Conservation (phyloP, 805 yeast species). For the Dipodascus geniculatus region DNA sequence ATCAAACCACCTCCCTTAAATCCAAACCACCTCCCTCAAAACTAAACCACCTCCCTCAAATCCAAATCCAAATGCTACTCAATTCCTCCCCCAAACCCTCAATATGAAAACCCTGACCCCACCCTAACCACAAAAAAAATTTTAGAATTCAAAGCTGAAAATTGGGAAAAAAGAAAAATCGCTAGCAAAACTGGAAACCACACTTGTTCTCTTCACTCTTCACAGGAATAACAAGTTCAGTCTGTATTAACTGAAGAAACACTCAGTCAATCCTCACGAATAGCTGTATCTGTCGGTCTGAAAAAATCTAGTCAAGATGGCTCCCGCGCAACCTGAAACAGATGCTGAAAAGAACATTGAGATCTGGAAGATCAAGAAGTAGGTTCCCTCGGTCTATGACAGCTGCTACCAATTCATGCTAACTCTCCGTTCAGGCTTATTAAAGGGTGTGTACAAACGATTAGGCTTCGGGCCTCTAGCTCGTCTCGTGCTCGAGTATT, state of each 20-base stretch:
- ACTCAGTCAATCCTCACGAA: neutral
- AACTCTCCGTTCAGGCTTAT: constrained; percentile 17
- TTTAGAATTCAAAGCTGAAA: neutral
- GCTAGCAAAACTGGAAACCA: neutral
- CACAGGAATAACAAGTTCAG: no score
- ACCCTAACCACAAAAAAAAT: neutral
- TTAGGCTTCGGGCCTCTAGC: neutral
- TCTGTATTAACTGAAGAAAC: no score
- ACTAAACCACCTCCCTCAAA: no score
- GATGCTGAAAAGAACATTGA: constrained; percentile 95
- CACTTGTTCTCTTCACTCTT: neutral
- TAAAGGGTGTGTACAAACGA: constrained; percentile 12
- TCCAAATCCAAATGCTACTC: no score
- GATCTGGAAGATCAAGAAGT: constrained; percentile 97
- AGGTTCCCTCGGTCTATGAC: constrained; percentile 19
- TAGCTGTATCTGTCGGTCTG: neutral
- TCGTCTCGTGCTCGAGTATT: neutral
- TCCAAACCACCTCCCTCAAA: no score
- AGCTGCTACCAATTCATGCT: neutral
- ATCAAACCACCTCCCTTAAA: no score
- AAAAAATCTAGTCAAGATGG: constrained; percentile 2
- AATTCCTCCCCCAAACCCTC: neutral
- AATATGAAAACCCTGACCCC: neutral
- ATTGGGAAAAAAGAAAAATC: neutral
- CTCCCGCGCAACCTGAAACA: constrained; percentile 27